phyloP scores from a whole-genome alignment of 176 grass and related monocot genomes.

The Triticum dicoccoides region DNA sequence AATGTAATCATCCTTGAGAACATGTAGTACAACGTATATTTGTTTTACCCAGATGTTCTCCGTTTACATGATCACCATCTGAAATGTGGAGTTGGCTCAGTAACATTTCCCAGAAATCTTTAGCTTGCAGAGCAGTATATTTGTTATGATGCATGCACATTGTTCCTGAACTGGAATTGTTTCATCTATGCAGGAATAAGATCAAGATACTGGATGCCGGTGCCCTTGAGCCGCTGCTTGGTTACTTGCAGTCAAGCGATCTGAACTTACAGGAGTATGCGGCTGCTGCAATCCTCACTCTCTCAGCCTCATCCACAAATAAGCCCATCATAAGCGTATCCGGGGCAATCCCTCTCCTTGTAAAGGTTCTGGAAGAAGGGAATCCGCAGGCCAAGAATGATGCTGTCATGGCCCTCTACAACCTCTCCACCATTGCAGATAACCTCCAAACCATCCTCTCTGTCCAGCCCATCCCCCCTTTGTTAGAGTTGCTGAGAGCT shows the following conservation, averaged over 20 bases:
- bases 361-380: conserved; percentile 71
- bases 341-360: conserved; percentile 65
- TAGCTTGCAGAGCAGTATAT: background rate
- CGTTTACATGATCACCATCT: background rate
- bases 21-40: background rate
- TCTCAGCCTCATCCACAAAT: conserved; percentile 74
- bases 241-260: conserved; percentile 67
- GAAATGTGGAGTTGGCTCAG: background rate
- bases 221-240: conserved; percentile 60
- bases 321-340: conserved; percentile 68
- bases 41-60: background rate
- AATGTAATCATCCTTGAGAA: background rate
- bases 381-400: conserved; percentile 80
- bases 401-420: conserved; percentile 80
- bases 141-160: background rate
- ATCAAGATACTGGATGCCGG: conserved; percentile 76
- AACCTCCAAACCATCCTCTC: conserved; percentile 65
- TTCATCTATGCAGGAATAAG: conserved; percentile 76
- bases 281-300: conserved; percentile 77
- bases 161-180: conserved; percentile 16
- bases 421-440: conserved; percentile 68
- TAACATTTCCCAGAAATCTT: background rate
- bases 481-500: conserved; percentile 57
- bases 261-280: conserved; percentile 81
- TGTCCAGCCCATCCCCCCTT: conserved; percentile 53